A percentile compares a stretch with the other conserved stretches of the same genome.
phyloP scores from a whole-genome alignment of 2,329 filamentous ascomycete genomes.

The Aaosphaeria pasadenensis region DNA sequence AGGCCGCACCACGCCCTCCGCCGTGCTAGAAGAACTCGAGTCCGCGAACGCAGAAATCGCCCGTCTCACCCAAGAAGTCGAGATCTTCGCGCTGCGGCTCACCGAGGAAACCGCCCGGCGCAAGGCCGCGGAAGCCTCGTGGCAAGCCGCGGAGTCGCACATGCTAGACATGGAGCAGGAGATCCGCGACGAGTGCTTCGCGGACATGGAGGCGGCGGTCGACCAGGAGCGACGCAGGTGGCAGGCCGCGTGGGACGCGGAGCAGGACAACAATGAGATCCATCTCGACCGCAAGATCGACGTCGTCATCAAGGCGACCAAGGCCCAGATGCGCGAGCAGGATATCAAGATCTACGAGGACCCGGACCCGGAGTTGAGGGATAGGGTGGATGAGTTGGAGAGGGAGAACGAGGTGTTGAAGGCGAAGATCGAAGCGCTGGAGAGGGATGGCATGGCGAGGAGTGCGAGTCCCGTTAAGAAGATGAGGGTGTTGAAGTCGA shows the following conservation, averaged over 20 bases:
- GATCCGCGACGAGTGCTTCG: conserved; percentile 83
- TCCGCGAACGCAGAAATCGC: conserved; percentile 77
- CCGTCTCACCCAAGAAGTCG: conserved; percentile 73
- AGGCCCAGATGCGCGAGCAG: conserved; percentile 29
- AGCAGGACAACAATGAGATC: conserved; percentile 74
- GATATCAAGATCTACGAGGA: conserved; percentile 43
- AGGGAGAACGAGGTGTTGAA: conserved; percentile 42
- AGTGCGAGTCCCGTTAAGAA: conserved; percentile 48
- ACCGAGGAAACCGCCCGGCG: conserved; percentile 69
- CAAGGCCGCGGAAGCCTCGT: conserved; percentile 68
- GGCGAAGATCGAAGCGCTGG: conserved; percentile 37
- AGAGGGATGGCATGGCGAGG: conserved; percentile 37
- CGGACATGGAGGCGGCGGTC: conserved; percentile 78
- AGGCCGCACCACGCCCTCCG: conserved; percentile 46
- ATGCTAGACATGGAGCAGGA: conserved; percentile 78
- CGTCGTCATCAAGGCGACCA: conserved; percentile 58
- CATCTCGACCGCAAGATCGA: conserved; percentile 88
- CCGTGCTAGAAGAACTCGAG: conserved; percentile 67
- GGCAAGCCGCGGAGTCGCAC: conserved; percentile 61
- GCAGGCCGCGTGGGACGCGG: conserved; percentile 73
- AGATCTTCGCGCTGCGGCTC: conserved; percentile 67
- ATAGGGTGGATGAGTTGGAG: conserved; percentile 40
- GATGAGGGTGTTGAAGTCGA: conserved; percentile 49
- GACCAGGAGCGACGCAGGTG: conserved; percentile 75
- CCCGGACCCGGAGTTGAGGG: conserved; percentile 34